Conservation (phyloP, 2,329 filamentous ascomycete species). For the Blastomyces gilchristii region DNA sequence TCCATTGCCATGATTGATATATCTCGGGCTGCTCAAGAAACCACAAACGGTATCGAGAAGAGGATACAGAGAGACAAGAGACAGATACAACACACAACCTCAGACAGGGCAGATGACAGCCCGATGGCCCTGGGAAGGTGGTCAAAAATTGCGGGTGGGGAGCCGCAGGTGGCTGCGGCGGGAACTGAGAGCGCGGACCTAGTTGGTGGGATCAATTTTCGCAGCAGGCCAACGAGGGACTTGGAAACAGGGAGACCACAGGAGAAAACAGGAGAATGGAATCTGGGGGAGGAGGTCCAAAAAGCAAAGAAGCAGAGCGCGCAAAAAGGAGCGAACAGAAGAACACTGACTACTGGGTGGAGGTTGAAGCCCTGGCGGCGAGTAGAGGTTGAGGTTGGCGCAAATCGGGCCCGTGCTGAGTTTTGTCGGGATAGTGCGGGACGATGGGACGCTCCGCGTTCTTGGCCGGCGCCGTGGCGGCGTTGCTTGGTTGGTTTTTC, state of each 20-base stretch:
- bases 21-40: not conserved
- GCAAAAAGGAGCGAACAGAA: not conserved
- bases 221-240: not conserved
- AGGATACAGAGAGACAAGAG: not conserved
- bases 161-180: constrained; percentile 18
- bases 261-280: not conserved
- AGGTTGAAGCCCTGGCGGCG: not conserved
- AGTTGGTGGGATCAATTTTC: not conserved
- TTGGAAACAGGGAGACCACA: not conserved
- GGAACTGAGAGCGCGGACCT: not conserved
- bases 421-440: not conserved
- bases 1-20: constrained; percentile 25
- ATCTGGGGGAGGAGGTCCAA: constrained; percentile 1
- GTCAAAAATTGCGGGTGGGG: not conserved
- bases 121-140: not conserved
- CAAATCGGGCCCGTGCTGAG: too few relatives aligned
- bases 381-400: not conserved
- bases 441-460: not conserved
- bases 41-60: not conserved
- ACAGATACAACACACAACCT: not conserved
- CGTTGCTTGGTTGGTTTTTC: not conserved
- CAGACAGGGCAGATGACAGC: not conserved
- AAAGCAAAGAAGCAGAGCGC: not conserved
- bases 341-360: not conserved
- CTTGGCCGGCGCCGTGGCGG: not conserved